Base-by-base conservation (phyloP, 495 filamentous ascomycete species). In the Usnea hakonensis region DNA sequence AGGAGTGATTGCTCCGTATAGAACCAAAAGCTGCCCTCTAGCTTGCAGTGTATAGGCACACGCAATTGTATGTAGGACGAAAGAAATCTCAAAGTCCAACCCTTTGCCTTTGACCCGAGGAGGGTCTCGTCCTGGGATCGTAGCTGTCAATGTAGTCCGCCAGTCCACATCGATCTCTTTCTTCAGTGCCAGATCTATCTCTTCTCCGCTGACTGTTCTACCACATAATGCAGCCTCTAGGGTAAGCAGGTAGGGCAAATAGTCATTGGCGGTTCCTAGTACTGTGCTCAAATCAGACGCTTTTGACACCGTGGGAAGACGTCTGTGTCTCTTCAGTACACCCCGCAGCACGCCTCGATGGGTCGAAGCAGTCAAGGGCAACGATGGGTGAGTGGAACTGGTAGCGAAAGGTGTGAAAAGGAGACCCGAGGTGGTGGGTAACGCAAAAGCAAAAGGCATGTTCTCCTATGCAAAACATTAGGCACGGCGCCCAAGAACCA, bases 401-500 rank as follows among this genome's bases (percentile, higher is more conserved):
- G 55, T 67, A 68, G 92, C 84, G 75, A 79, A 85, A 23, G 83
- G 76, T 11, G 89, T 85, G 71, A 95, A 93, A 41, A 87, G 86
- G 67, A 92, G 83, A 48, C 84, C 79, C 3, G 90, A 94, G 28
- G 91, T 95, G 26, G 91, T 96, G 4, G 91, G 89, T 41, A 96
- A 82, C 37, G 79, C 77, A 68, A 92, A 95, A 23, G 87, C 85
- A 72, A 87, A 96, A 48, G 93, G 90, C 92, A 96, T 96, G 37
- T 36, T 37, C 26, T 50, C 46, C 16, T 14, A 50, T 50, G 23
- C 26, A 19, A 7, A 13, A 10, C 9, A 13, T 2, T 5, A 30
- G 28, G 48, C 14, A 52, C 5, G 13, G 7, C 30, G 46, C 43
- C 21, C n/a, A n/a, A 17, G 26, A 50, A 11, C 4, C 10, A 50